These are phyloP conservation scores for Eucommia ulmoides DNA, from an alignment of 257 asterid genomes.

Conservation along the genomic window DNA sequence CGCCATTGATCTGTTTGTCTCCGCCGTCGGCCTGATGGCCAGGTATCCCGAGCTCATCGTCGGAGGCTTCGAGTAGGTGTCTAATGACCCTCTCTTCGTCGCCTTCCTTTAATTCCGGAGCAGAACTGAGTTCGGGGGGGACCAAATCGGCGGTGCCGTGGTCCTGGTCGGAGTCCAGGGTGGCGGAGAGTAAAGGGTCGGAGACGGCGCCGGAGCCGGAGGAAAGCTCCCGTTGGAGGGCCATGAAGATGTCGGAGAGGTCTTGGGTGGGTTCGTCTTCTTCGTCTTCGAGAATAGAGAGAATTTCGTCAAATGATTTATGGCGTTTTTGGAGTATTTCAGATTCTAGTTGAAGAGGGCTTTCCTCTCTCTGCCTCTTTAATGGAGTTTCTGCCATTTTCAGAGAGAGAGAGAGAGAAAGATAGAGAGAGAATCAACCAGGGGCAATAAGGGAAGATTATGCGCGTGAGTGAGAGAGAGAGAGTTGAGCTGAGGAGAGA, in stretches of 20 bases:
- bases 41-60: constrained; percentile 81
- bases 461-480: constrained; percentile 11
- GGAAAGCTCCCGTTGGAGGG: constrained; percentile 54
- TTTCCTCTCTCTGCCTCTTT: constrained; percentile 58
- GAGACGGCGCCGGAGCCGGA: constrained; percentile 17
- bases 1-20: constrained; percentile 15
- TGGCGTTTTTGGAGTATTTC: constrained; percentile 33
- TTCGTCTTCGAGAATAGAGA: constrained; percentile 56
- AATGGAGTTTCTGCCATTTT: constrained; percentile 55
- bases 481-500: constrained; percentile 44
- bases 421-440: constrained; percentile 16
- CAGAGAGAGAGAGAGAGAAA: background rate
- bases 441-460: no score
- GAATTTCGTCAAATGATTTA: constrained; percentile 36
- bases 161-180: constrained; percentile 13
- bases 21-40: constrained; percentile 16
- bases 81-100: constrained; percentile 44
- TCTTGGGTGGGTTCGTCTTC: constrained; percentile 37
- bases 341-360: constrained; percentile 5
- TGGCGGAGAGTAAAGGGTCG: constrained; percentile 8
- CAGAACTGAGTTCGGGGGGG: constrained; percentile 7
- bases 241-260: constrained; percentile 44
- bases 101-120: constrained; percentile 19
- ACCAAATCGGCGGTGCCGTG: background rate
- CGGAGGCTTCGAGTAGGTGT: constrained; percentile 84